Base-by-base conservation (phyloP, 257 asterid species). In the Lithospermum erythrorhizon region DNA sequence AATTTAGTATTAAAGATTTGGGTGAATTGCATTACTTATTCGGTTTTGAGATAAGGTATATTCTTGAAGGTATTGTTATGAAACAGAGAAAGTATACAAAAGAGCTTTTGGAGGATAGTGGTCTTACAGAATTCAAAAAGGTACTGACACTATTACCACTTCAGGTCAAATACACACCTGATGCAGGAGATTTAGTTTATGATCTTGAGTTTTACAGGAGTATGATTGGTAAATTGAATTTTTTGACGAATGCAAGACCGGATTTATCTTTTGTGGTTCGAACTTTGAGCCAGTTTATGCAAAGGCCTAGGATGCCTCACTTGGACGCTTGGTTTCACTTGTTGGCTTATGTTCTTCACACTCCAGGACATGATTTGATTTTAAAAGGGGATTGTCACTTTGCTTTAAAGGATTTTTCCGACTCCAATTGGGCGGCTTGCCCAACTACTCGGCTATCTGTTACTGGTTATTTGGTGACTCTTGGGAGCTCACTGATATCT, bases 391-490 rank as follows among this genome's bases (percentile, higher is more conserved):
- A 22, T 14, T 41, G 14, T 10, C 18, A 6, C 0, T 11, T 66
- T 3, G 2, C 23, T 17, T 3, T 66, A 2, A 17, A 20, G n/a
- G 70, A 58, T 0, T 66, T 15, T 16, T 22, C n/a, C 19, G 65
- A 67, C 27, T 21, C 45, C 2, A 60, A 67, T 49, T 67, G 47
- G 71, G 65, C 45, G 9, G 11, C 55, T 0, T 59, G 54, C 17
- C 16, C 23, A 0, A n/a, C 9, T 20, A 59, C 71, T 3, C n/a
- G 64, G 17, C 20, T 18, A 1, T 59, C 71, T 23, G 20, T 14
- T 0, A 58, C 61, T 4, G 24, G 71, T 11, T 67, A 5, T 16
- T 58, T 59, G 21, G 9, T 58, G 0, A 48, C 59, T 3, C 16
- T 67, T 0, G 61, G 61, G 10, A 20, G 22, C 0, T 24, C 65